phyloP scores from a whole-genome alignment of 2,329 filamentous ascomycete genomes.

The Aschersonia sp. region DNA sequence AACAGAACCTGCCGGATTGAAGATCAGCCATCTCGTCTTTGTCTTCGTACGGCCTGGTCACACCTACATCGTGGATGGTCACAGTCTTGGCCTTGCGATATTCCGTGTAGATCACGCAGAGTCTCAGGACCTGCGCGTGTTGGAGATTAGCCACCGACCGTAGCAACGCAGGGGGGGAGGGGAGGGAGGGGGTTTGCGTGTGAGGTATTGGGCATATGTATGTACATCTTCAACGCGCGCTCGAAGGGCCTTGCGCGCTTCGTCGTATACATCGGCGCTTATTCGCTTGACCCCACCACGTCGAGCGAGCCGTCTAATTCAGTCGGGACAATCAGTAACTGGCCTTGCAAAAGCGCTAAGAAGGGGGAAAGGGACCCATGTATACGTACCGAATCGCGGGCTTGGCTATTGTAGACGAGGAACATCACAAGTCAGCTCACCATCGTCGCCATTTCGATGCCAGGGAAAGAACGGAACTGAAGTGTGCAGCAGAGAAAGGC shows the following conservation, averaged over 20 bases:
- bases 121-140: slow-evolving; percentile 33
- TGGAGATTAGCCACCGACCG: neutral
- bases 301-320: slow-evolving; percentile 51
- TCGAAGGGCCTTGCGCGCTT: slow-evolving; percentile 38
- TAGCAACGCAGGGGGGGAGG: slow-evolving; percentile 1
- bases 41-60: no score
- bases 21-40: slow-evolving; percentile 1
- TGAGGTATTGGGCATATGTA: no score
- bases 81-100: slow-evolving; percentile 45
- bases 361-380: neutral
- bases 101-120: slow-evolving; percentile 36
- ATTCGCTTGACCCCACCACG: slow-evolving; percentile 68
- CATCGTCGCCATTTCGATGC: no score
- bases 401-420: neutral
- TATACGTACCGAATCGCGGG: slow-evolving; percentile 2
- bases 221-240: slow-evolving; percentile 30
- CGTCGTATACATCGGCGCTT: slow-evolving; percentile 47
- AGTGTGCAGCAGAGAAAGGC: neutral
- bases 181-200: no score
- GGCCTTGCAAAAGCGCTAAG: neutral
- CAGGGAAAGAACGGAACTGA: neutral
- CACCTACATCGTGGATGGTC: slow-evolving; percentile 42
- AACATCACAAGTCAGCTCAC: no score
- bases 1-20: slow-evolving; percentile 33
- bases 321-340: neutral